Percentiles rank a stretch among this genome's conserved stretches.
Conservation (phyloP, 805 yeast genomes). For the Wickerhamiella siamensis region DNA sequence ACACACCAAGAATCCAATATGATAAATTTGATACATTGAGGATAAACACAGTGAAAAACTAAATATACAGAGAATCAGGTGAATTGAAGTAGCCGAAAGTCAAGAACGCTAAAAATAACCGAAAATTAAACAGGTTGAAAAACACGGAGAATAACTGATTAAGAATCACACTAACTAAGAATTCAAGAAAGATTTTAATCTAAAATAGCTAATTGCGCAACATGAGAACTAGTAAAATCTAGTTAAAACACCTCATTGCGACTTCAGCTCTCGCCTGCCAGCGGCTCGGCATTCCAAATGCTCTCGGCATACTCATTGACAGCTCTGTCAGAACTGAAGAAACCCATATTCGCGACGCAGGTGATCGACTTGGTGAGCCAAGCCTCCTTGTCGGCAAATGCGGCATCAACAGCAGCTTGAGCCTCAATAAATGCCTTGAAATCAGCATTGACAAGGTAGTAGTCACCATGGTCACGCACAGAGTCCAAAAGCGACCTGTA, state of each 20-base stretch:
- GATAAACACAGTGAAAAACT: neutral
- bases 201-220: too few species aligned
- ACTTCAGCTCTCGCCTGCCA: constrained; percentile 4
- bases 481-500: constrained; percentile 56
- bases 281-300: constrained; percentile 85
- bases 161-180: too few species aligned
- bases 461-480: constrained; percentile 61
- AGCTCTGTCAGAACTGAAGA: constrained; percentile 81
- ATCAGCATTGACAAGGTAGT: constrained; percentile 78
- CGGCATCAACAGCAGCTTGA: constrained; percentile 60
- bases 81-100: too few species aligned
- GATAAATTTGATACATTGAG: neutral
- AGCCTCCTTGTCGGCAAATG: constrained; percentile 45
- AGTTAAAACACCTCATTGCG: too few species aligned
- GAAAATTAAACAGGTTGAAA: too few species aligned
- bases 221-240: too few species aligned
- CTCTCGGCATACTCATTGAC: constrained; percentile 83
- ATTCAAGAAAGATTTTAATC: too few species aligned
- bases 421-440: constrained; percentile 77
- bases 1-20: neutral
- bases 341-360: constrained; percentile 86
- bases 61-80: neutral
- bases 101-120: too few species aligned
- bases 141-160: too few species aligned
- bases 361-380: constrained; percentile 69